Evolutionary conservation across 208 protist genomes (phyloP).

Genomic region (Crithidia acanthocephali): DNA sequence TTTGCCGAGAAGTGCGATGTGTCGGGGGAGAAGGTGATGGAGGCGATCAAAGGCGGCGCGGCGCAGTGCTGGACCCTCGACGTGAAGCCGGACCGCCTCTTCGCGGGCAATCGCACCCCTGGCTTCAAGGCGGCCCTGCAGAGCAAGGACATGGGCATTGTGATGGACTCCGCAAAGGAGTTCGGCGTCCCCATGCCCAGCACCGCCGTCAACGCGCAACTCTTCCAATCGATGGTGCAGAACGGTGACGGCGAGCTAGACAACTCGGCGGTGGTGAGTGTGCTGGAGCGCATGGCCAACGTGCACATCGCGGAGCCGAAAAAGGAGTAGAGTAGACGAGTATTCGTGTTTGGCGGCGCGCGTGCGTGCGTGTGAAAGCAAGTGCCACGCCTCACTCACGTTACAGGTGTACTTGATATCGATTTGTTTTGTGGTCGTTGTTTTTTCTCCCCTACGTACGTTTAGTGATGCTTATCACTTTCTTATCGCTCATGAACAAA

Average conservation of each 20-base stretch:
- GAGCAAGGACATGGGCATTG: constrained; percentile 95
- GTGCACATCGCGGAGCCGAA: constrained; percentile 81
- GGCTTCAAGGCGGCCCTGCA: constrained; percentile 96
- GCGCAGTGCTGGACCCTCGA: constrained; percentile 95
- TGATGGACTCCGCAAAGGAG: constrained; percentile 89
- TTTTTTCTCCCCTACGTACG: no score
- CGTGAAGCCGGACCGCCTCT: constrained; percentile 91
- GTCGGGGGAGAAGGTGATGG: constrained; percentile 77
- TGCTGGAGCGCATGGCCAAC: constrained; percentile 91
- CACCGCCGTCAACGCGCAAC: constrained; percentile 89
- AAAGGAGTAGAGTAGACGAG: constrained; percentile 27
- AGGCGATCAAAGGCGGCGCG: constrained; percentile 90
- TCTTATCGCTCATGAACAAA: no score
- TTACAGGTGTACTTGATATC: no score
- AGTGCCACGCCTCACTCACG: no score
- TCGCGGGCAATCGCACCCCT: constrained; percentile 93
- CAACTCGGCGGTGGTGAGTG: constrained; percentile 94
- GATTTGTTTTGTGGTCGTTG: no score
- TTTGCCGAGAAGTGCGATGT: constrained; percentile 94
- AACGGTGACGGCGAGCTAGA: constrained; percentile 91
- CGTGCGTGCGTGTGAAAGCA: no score
- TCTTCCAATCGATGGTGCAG: constrained; percentile 93
- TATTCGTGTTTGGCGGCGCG: no score
- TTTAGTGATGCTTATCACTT: no score
- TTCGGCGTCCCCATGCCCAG: constrained; percentile 90